Percentiles rank a stretch among this genome's conserved stretches.
These are phyloP conservation scores for Ophiostoma populinum DNA, from an alignment of 2,329 filamentous ascomycete genomes.

Conservation along the genomic window DNA sequence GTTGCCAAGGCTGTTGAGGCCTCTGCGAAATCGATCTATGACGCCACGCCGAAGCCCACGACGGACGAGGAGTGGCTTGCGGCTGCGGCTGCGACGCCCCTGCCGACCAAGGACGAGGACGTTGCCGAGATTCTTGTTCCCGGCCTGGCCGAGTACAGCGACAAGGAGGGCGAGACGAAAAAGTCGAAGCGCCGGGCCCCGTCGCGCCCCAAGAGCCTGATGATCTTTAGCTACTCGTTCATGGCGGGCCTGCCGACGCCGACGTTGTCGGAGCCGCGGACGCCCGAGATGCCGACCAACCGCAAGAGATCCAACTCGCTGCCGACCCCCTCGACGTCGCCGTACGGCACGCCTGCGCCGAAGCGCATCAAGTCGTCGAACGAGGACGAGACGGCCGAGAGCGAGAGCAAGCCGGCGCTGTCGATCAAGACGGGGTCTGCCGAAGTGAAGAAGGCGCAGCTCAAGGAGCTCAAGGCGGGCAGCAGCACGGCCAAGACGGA, in stretches of 20 bases:
- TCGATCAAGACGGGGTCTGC: background rate
- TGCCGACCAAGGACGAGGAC: conserved; percentile 51
- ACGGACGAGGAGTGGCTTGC: conserved; percentile 23
- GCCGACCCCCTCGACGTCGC: conserved; percentile 21
- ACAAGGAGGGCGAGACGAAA: conserved; percentile 38
- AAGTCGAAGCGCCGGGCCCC: conserved; percentile 17
- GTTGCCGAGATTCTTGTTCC: conserved; percentile 68
- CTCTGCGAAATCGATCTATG: too few relatives aligned
- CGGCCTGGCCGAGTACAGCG: conserved; percentile 43
- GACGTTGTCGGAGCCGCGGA: conserved; percentile 19
- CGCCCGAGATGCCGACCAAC: conserved; percentile 15
- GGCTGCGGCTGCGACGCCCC: conserved; percentile 41
- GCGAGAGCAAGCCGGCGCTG: background rate
- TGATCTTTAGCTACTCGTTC: conserved; percentile 17
- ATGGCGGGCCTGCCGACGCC: conserved; percentile 18
- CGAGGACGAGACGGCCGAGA: conserved; percentile 1
- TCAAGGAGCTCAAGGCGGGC: background rate
- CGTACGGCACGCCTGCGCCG: conserved; percentile 11
- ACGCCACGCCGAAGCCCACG: too few relatives aligned
- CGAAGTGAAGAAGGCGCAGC: background rate
- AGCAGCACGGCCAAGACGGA: background rate
- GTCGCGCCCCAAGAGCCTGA: conserved; percentile 30
- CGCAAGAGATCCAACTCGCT: conserved; percentile 31
- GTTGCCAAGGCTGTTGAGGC: too few relatives aligned
- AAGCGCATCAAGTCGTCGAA: conserved; percentile 8